Base-by-base conservation (phyloP, 352 stramenopile genomes). In the Saprolegnia parasitica region DNA sequence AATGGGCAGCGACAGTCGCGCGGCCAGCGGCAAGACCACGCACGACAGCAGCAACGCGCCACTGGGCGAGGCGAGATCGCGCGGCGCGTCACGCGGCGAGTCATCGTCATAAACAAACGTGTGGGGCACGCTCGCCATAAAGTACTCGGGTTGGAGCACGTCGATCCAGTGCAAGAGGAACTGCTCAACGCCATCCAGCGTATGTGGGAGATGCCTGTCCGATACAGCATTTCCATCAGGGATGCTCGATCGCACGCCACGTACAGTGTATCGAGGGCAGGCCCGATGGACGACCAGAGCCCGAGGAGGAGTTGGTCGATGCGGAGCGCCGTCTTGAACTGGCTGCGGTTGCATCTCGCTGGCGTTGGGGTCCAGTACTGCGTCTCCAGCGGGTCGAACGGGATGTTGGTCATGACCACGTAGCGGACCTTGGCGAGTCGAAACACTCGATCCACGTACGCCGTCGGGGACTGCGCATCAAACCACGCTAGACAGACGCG, bases 361-460 rank as follows among this genome's bases (percentile, higher is more conserved):
- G 52, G 13, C 13, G 52, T 16, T 29, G 63, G 49, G 4, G 49
- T 50, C 63, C 63, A 70, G 47, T 70, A 70, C 21, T 60, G n/a
- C 23, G 79, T 77, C 58, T 87, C 81, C 39, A 83, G 71, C 5
- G 75, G 73, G 47, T 87, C 78, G 64, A 89, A 98, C 64, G 92
- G 92, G 79, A 98, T 96, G 76, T 98, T 98, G 24, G 94, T 98
- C 92, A 98, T 98, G 49, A 98, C 86, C 5, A 87, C 91, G 75
- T 98, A 97, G 64, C 86, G 83, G 9, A 97, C 74, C 29, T 86
- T 81, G 13, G 87, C 79, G 18, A 86, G 71, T 5, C 68, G 65
- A 76, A 95, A 97, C 39, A 96, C 81, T 57, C 74, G 83, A 56
- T 87, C 76, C 56, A 93, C 81, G 68, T 93, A 87, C 47, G 85